These are phyloP conservation scores for Turnera subulata DNA, from an alignment of 345 rosid genomes.

Conservation along the genomic window DNA sequence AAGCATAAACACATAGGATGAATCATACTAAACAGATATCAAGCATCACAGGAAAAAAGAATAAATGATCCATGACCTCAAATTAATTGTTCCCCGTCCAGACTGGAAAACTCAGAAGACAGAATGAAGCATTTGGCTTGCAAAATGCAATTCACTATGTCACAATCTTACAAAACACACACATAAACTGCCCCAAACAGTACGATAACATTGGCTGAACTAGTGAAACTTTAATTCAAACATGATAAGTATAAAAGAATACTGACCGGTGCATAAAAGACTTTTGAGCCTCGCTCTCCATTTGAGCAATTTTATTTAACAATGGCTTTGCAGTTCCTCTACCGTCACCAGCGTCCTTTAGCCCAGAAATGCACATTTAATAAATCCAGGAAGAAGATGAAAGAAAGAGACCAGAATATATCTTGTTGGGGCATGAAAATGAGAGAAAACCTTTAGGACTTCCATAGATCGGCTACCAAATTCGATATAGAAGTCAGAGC, in stretches of 20 bases:
- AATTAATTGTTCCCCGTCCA: too few relatives aligned
- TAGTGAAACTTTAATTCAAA: too few relatives aligned
- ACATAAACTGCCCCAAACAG: too few relatives aligned
- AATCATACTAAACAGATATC: too few relatives aligned
- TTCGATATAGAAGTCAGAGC: constrained; percentile 75
- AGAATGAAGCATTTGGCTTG: too few relatives aligned
- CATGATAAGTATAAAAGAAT: constrained; percentile 12
- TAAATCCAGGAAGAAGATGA: constrained; percentile 6
- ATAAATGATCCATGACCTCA: too few relatives aligned
- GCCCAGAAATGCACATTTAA: constrained; percentile 20
- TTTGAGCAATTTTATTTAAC: constrained; percentile 65
- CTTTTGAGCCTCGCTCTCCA: constrained; percentile 96
- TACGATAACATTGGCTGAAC: too few relatives aligned
- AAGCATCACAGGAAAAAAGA: too few relatives aligned
- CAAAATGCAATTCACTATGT: too few relatives aligned
- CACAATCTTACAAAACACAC: too few relatives aligned
- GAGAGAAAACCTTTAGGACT: constrained; percentile 62
- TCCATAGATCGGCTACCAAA: constrained; percentile 46
- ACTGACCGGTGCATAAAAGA: constrained; percentile 98
- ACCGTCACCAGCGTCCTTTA: constrained; percentile 74
- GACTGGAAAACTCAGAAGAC: too few relatives aligned
- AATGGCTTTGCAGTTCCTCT: constrained; percentile 72
- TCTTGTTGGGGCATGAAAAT: constrained; percentile 9
- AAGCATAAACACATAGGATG: too few relatives aligned
- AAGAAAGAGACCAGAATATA: constrained; percentile 7